Evolutionary conservation across 495 filamentous ascomycete genomes (phyloP), one percentile per base, ranked within the genome.

Genomic region (Lindgomyces ingoldianus): DNA sequence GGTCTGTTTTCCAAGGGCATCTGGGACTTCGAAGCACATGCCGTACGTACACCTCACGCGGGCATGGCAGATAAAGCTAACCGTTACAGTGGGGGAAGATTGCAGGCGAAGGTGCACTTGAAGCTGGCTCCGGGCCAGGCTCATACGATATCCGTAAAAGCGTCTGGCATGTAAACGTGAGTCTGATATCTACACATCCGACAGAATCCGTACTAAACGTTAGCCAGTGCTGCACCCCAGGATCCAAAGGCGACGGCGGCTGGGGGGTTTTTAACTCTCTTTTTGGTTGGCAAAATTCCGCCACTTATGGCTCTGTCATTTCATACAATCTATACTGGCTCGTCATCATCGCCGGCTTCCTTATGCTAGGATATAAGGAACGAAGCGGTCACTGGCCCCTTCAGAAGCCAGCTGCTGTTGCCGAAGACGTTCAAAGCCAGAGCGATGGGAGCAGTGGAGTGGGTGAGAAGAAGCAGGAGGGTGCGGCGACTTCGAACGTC

Each of bases 301-400:
- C 91, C 0, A 93, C 91, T 0, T 91, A 93, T 58, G 90, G 86
- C 49, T 87, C 85, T 0, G 88, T 94, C 41, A 85, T 97, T 61
- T 85, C 87, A 3, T 97, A 97, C 77, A 95, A 96, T 70, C 25
- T 95, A 3, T 97, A 96, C 79, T 97, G 84, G 89, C 75, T 96
- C 26, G 75, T 75, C 12, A 80, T 91, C 44, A 89, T 90, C 48
- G 47, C 80, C 24, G 78, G 75, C 1, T 88, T 92, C 67, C 54
- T 83, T 0, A 53, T 77, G 10, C 84, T 92, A 83, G 75, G 85
- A 57, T 91, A 84, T 73, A 81, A 81, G 22, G 90, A 93, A 72
- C 81, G 80, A 54, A 84, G 81, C 25, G 89, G 87, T 10, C 84
- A 82, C 64, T 87, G 81, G 78, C 87, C 89, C 2, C 47, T 52